Evolutionary conservation across 768 basidiomycete species (phyloP).

Genomic region (Lentinula detonsa): DNA sequence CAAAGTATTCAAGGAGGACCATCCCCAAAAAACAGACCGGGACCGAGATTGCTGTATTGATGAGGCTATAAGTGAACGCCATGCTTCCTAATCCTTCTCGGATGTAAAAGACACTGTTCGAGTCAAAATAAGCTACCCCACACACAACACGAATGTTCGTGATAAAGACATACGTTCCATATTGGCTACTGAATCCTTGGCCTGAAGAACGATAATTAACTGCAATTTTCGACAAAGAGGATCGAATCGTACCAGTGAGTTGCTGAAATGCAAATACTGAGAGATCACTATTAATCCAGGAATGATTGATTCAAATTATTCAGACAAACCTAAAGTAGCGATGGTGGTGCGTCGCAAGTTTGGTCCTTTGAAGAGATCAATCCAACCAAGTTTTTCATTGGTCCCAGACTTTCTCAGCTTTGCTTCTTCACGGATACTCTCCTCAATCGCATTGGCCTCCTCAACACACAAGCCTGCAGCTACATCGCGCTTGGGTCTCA

Average conservation of each 20-base stretch:
- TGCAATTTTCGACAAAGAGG: background rate
- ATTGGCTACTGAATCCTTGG: constrained; percentile 5
- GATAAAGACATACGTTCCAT: constrained; percentile 1
- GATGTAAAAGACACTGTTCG: constrained; percentile 4
- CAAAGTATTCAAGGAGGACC: constrained; percentile 5
- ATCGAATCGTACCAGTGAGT: background rate
- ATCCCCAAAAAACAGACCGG: constrained; percentile 4
- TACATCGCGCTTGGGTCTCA: constrained; percentile 2
- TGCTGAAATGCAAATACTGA: constrained; percentile 6
- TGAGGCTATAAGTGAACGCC: constrained; percentile 5
- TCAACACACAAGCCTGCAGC: constrained; percentile 3
- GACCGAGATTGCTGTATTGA: constrained; percentile 4
- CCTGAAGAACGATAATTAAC: background rate
- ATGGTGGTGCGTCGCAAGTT: constrained; percentile 3
- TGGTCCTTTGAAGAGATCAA: constrained; percentile 1
- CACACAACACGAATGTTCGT: background rate
- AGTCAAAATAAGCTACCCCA: background rate
- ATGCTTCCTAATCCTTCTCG: background rate
- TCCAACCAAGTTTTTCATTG: background rate
- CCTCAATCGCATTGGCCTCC: constrained; percentile 5
- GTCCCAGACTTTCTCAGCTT: background rate
- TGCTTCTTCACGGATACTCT: constrained; percentile 5
- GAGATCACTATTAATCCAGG: background rate
- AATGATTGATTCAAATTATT: background rate
- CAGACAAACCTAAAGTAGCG: background rate